Conservation (phyloP, 768 basidiomycete species). For the Amanita muscaria region DNA sequence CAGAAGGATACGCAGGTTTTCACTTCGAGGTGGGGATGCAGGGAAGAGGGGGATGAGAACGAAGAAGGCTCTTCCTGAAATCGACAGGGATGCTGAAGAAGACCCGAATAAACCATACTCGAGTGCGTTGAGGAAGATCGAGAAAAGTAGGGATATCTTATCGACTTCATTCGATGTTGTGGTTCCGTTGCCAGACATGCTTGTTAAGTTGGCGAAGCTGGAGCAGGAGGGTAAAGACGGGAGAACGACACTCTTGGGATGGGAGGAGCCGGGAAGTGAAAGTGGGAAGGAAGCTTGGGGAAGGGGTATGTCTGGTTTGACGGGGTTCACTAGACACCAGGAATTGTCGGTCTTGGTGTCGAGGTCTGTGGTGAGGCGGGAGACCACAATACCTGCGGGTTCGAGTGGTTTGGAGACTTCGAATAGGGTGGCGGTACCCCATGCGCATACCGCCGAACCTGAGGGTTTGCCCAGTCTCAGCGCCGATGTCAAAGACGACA, state of each 20-base stretch:
- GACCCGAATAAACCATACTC: slow-evolving; percentile 27
- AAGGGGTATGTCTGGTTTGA: slow-evolving; percentile 38
- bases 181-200: slow-evolving; percentile 37
- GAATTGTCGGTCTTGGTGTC: slow-evolving; percentile 43
- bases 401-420: no score
- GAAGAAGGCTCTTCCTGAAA: no score
- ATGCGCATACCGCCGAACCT: no score
- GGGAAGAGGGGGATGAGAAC: no score
- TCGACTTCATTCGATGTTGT: slow-evolving; percentile 47
- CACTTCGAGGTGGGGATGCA: slow-evolving; percentile 26
- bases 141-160: slow-evolving; percentile 29
- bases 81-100: slow-evolving; percentile 6
- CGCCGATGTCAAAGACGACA: neutral
- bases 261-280: slow-evolving; percentile 30
- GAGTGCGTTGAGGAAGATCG: slow-evolving; percentile 31
- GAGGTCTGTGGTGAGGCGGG: no score
- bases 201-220: slow-evolving; percentile 41
- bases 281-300: slow-evolving; percentile 28
- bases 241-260: slow-evolving; percentile 47
- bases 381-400: no score
- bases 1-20: slow-evolving; percentile 27
- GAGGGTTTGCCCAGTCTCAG: slow-evolving; percentile 26
- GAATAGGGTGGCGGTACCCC: no score
- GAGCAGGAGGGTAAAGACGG: slow-evolving; percentile 52
- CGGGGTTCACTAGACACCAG: slow-evolving; percentile 53